phyloP scores from a whole-genome alignment of 2,329 filamentous ascomycete genomes.

The Sclerotinia sclerotiorum region DNA sequence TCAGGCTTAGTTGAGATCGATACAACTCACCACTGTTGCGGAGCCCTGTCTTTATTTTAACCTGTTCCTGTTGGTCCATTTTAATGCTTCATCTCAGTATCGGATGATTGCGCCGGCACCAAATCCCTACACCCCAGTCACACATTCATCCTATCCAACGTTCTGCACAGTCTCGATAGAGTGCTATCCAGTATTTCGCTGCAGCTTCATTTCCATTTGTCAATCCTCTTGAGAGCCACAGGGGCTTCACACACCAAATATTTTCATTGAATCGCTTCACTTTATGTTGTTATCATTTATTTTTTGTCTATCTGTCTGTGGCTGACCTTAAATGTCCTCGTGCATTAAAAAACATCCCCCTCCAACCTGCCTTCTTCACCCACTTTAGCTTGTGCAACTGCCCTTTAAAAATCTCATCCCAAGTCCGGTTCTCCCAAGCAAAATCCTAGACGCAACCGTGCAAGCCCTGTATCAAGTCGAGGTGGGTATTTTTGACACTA shows the following conservation, averaged over 20 bases:
- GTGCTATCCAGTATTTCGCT: conserved; percentile 33
- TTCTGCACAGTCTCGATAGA: conserved; percentile 37
- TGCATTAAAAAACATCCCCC: conserved; percentile 26
- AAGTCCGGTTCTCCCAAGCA: conserved; percentile 24
- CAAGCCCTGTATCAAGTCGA: conserved; percentile 31
- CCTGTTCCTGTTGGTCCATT: conserved; percentile 31
- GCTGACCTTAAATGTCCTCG: conserved; percentile 29
- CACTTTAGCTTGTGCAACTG: conserved; percentile 24
- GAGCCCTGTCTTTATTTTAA: conserved; percentile 29
- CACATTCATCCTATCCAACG: conserved; percentile 38
- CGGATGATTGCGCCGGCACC: conserved; percentile 40
- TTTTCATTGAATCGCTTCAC: conserved; percentile 34
- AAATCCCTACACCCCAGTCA: conserved; percentile 34
- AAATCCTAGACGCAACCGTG: conserved; percentile 30
- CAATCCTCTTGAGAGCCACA: conserved; percentile 32
- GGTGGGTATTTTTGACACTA: conserved; percentile 27
- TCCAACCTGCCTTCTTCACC: conserved; percentile 25
- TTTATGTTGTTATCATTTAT: conserved; percentile 31
- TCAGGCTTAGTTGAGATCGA: conserved; percentile 37
- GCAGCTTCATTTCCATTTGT: conserved; percentile 36
- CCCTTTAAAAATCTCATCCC: conserved; percentile 22
- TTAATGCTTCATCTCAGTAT: conserved; percentile 38
- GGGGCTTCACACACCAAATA: conserved; percentile 29
- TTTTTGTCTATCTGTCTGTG: conserved; percentile 26
- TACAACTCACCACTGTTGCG: conserved; percentile 36